Evolutionary conservation across 768 basidiomycete genomes (phyloP).

Genomic region (Xerocomellus chrysenteron): DNA sequence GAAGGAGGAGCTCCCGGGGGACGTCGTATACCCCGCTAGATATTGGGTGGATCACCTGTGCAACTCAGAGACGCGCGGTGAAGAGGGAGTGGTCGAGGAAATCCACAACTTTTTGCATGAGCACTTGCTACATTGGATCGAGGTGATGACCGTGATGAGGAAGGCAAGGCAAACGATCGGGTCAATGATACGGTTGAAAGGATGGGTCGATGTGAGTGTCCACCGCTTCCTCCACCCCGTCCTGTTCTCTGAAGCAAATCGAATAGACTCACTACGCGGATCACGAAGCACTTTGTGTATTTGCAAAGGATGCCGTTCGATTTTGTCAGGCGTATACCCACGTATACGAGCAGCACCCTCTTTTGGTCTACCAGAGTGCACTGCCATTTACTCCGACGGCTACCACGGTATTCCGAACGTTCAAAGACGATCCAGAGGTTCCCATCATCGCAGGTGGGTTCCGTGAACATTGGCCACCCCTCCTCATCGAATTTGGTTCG

Average conservation of each 20-base stretch:
- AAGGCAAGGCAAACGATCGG: constrained; percentile 34
- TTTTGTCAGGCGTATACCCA: constrained; percentile 32
- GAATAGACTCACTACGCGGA: constrained; percentile 11
- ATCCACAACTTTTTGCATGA: constrained; percentile 20
- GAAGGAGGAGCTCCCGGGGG: constrained; percentile 22
- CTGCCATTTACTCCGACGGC: constrained; percentile 33
- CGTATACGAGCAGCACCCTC: constrained; percentile 34
- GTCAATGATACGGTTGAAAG: constrained; percentile 24
- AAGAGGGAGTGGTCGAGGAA: constrained; percentile 9
- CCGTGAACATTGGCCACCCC: constrained; percentile 31
- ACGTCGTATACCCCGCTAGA: constrained; percentile 23
- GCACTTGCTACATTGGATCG: constrained; percentile 36
- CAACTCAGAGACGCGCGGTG: constrained; percentile 1
- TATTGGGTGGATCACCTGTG: constrained; percentile 34
- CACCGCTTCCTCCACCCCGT: neutral
- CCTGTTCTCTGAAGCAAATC: neutral
- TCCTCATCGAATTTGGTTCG: constrained; percentile 29
- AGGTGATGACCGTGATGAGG: constrained; percentile 30
- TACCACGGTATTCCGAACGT: constrained; percentile 24
- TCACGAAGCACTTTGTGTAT: constrained; percentile 17
- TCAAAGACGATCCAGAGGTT: constrained; percentile 24
- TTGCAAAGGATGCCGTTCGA: constrained; percentile 29
- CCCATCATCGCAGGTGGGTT: constrained; percentile 30
- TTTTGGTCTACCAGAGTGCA: constrained; percentile 32
- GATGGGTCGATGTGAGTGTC: constrained; percentile 26